Evolutionary conservation across 306 rosid species (phyloP).

Genomic region (Lathyrus aphaca): DNA sequence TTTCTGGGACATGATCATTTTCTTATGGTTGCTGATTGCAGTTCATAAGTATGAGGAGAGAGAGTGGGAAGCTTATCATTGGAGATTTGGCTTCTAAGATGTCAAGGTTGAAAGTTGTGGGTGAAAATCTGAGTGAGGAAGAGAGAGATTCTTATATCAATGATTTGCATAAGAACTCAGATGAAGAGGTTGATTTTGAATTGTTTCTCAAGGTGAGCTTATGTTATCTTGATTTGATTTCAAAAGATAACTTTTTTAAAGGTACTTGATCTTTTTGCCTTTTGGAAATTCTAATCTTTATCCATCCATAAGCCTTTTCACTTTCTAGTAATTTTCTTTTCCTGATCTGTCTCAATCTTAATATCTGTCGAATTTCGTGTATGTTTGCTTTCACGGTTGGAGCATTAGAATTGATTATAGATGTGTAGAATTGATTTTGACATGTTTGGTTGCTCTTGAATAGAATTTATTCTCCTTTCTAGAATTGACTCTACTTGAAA

Average conservation of each 20-base stretch:
- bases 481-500: too few species aligned
- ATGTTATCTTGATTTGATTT: conserved; percentile 11
- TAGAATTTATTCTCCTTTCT: too few species aligned
- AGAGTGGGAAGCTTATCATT: conserved; percentile 67
- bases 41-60: conserved; percentile 50
- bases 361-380: conserved; percentile 20
- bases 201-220: conserved; percentile 78
- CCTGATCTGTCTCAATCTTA: conserved; percentile 23
- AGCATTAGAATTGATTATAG: too few species aligned
- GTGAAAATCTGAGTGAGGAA: conserved; percentile 83
- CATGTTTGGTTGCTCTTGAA: too few species aligned
- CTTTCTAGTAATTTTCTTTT: not conserved
- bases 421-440: too few species aligned
- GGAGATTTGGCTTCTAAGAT: conserved; percentile 85
- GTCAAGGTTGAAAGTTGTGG: conserved; percentile 82
- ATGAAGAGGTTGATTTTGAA: conserved; percentile 87
- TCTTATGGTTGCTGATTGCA: conserved; percentile 7
- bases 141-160: conserved; percentile 80
- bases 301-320: conserved; percentile 16
- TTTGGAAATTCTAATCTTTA: conserved; percentile 19
- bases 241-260: conserved; percentile 13
- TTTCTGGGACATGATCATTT: not conserved
- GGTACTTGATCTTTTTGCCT: conserved; percentile 34
- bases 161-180: conserved; percentile 65
- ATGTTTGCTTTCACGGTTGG: too few species aligned